phyloP scores from a whole-genome alignment of 306 rosid genomes.

The Phaseolus lunatus region DNA sequence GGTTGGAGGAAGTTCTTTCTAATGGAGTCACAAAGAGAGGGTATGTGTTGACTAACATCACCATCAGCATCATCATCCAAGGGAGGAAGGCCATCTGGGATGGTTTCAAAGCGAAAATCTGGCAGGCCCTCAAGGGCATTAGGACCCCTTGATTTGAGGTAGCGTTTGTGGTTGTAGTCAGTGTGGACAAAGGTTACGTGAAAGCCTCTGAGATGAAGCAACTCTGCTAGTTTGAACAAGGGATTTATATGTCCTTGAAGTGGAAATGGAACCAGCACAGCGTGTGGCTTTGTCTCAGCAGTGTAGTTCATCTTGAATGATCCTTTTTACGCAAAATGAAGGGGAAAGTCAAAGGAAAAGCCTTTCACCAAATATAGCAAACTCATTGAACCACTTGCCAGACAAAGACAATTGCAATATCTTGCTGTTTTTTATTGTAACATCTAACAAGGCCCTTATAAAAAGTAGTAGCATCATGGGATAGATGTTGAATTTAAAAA shows the following conservation, averaged over 20 bases:
- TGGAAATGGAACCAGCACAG: constrained; percentile 39
- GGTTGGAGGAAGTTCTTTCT: constrained; percentile 35
- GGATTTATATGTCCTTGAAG: constrained; percentile 44
- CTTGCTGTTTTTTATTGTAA: too few species aligned
- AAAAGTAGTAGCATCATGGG: too few species aligned
- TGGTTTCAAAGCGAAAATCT: constrained; percentile 37
- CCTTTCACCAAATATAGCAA: too few species aligned
- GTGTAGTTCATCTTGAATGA: constrained; percentile 14
- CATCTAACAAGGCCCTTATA: too few species aligned
- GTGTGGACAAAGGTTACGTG: constrained; percentile 51
- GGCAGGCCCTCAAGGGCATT: constrained; percentile 30
- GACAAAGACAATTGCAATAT: too few species aligned
- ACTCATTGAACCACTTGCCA: too few species aligned
- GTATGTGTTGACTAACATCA: constrained; percentile 35
- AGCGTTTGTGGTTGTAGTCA: constrained; percentile 40
- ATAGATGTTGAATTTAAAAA: too few species aligned
- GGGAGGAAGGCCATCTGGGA: constrained; percentile 52
- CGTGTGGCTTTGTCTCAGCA: constrained; percentile 54
- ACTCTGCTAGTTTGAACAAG: constrained; percentile 41
- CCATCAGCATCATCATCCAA: constrained; percentile 6
- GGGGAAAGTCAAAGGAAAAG: too few species aligned
- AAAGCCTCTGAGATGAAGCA: constrained; percentile 47
- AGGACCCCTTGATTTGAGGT: constrained; percentile 40
- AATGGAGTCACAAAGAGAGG: constrained; percentile 35
- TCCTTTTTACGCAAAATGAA: too few species aligned